Percentiles rank a stretch among this genome's conserved stretches.
Evolutionary conservation across 2,329 filamentous ascomycete genomes (phyloP).

Genomic region (Colletotrichum siamense): DNA sequence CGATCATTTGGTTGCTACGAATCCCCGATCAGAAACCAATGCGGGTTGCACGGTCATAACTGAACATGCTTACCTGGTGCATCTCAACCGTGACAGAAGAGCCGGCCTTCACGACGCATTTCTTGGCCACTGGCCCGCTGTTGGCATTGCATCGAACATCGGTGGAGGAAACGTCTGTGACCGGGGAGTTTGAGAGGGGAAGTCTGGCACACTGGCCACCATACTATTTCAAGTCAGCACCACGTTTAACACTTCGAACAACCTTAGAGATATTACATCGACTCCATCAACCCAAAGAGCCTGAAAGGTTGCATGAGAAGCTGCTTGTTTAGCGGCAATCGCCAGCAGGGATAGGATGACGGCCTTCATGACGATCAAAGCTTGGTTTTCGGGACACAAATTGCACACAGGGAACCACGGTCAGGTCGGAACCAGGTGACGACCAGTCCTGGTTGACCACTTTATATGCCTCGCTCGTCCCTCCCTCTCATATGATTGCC

Average conservation of each 20-base stretch:
- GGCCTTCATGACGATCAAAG: constrained; percentile 38
- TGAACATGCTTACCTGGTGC: constrained; percentile 41
- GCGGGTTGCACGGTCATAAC: no score
- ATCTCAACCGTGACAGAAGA: constrained; percentile 49
- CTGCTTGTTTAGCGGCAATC: constrained; percentile 40
- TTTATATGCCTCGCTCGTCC: background rate
- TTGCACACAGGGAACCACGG: background rate
- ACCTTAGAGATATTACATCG: constrained; percentile 32
- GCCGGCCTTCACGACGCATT: constrained; percentile 50
- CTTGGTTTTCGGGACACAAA: background rate
- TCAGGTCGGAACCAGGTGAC: background rate
- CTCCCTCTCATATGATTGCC: background rate
- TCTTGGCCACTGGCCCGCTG: constrained; percentile 38
- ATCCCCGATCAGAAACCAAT: background rate
- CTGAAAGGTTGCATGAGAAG: constrained; percentile 57
- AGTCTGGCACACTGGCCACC: constrained; percentile 16
- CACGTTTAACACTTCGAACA: background rate
- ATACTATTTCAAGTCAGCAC: constrained; percentile 22
- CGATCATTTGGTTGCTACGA: constrained; percentile 44
- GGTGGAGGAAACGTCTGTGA: constrained; percentile 41
- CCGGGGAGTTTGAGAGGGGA: constrained; percentile 42
- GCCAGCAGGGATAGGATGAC: constrained; percentile 34
- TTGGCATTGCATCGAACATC: constrained; percentile 49
- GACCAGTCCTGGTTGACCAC: background rate
- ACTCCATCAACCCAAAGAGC: constrained; percentile 50